phyloP scores from a whole-genome alignment of 1,139 yeast genomes.

The Zhuliangozyma parablackwelliae region DNA sequence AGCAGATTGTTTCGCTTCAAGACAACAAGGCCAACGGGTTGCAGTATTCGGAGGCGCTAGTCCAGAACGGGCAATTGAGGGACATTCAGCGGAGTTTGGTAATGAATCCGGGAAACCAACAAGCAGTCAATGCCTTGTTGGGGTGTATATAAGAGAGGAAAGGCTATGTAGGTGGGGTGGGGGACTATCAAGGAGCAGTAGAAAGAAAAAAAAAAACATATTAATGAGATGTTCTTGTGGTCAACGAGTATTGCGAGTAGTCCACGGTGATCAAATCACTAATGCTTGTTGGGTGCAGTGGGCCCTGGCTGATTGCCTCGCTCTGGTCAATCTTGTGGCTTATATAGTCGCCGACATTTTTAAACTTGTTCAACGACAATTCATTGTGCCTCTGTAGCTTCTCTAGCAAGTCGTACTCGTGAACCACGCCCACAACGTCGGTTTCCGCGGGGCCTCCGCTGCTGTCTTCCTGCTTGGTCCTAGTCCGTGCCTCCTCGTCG shows the following conservation, averaged over 20 bases:
- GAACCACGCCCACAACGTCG: constrained; percentile 27
- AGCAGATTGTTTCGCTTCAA: constrained; percentile 42
- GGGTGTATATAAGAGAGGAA: constrained; percentile 7
- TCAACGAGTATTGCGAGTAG: constrained; percentile 39
- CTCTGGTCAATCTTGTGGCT: constrained; percentile 31
- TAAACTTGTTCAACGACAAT: constrained; percentile 46
- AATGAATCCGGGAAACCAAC: constrained; percentile 22
- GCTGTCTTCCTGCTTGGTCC: too few relatives aligned
- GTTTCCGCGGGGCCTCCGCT: constrained; percentile 8
- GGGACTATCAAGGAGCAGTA: too few relatives aligned
- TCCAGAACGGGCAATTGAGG: constrained; percentile 42
- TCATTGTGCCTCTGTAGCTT: constrained; percentile 60
- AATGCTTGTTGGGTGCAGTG: constrained; percentile 12
- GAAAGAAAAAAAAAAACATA: too few relatives aligned
- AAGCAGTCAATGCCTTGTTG: constrained; percentile 10
- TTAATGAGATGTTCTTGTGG: constrained; percentile 3
- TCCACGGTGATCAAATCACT: constrained; percentile 44
- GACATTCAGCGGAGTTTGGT: constrained; percentile 56
- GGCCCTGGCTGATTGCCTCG: constrained; percentile 19
- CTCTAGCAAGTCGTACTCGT: constrained; percentile 33
- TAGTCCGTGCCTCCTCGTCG: constrained; percentile 7
- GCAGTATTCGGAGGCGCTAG: constrained; percentile 51
- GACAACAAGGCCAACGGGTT: constrained; percentile 50
- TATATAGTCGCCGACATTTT: constrained; percentile 44
- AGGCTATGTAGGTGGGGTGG: not conserved